Conservation (phyloP, 495 filamentous ascomycete species). For the Podospora pseudopauciseta region DNA sequence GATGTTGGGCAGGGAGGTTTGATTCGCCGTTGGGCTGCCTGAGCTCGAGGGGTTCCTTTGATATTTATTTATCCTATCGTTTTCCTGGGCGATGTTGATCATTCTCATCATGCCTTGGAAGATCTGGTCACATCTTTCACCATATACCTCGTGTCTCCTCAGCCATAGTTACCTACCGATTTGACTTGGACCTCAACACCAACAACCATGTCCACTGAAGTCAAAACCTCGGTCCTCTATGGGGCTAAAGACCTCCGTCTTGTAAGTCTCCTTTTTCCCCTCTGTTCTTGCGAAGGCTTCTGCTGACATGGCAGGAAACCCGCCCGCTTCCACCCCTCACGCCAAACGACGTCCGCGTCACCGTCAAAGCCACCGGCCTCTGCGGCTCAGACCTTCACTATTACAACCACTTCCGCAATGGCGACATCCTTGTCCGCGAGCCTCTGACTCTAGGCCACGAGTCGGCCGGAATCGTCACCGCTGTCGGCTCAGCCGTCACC, state of each 20-base stretch:
- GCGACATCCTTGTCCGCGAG: constrained; percentile 60
- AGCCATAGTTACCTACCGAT: not conserved
- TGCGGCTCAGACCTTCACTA: constrained; percentile 71
- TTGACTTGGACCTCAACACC: not conserved
- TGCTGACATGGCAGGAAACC: constrained; percentile 39
- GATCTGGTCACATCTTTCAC: not conserved
- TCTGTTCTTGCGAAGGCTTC: not conserved
- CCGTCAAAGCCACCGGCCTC: constrained; percentile 57
- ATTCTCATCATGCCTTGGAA: not conserved
- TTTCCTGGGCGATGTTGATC: not conserved
- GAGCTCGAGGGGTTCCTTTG: not conserved
- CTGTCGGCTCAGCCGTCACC: constrained; percentile 47
- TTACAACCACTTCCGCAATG: constrained; percentile 64
- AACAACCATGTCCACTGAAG: constrained; percentile 25
- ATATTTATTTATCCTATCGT: not conserved
- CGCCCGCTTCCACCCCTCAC: constrained; percentile 40
- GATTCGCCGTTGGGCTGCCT: not conserved
- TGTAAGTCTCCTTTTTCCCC: constrained; percentile 40
- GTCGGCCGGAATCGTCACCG: constrained; percentile 55
- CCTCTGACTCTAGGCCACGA: constrained; percentile 63
- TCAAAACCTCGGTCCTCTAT: constrained; percentile 65
- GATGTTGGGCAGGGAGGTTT: not conserved
- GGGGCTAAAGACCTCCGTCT: constrained; percentile 64
- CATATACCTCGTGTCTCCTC: not conserved
- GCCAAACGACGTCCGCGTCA: constrained; percentile 54